phyloP scores from a whole-genome alignment of 2,329 filamentous ascomycete species.

The Blastomyces emzantsi region DNA sequence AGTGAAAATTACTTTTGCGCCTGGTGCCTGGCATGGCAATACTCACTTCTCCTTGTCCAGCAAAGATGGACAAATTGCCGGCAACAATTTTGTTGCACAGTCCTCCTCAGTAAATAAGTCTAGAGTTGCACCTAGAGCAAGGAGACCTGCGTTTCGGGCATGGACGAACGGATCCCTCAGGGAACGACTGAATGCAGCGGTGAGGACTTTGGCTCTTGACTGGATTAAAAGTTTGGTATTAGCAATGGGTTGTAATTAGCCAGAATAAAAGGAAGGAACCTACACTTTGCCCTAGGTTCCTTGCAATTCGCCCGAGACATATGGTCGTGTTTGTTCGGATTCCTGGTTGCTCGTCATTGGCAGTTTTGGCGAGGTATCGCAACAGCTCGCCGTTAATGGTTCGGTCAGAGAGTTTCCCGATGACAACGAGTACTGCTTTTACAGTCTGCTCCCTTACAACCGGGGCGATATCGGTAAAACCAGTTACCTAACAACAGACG shows the following conservation, averaged over 20 bases:
- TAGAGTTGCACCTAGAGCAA: constrained; percentile 74
- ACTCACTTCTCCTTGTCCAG: constrained; percentile 83
- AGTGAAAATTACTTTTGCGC: not conserved
- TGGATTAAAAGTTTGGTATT: constrained; percentile 30
- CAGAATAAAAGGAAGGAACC: constrained; percentile 11
- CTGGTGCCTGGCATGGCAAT: not conserved
- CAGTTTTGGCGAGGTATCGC: constrained; percentile 84
- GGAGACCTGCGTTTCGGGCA: constrained; percentile 76
- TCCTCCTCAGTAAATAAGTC: constrained; percentile 89
- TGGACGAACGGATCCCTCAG: constrained; percentile 92
- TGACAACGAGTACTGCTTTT: constrained; percentile 81
- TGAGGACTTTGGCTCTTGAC: constrained; percentile 78
- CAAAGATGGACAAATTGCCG: constrained; percentile 70
- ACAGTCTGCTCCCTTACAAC: constrained; percentile 92
- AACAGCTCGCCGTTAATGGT: constrained; percentile 89
- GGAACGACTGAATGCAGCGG: constrained; percentile 83
- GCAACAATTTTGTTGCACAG: constrained; percentile 72
- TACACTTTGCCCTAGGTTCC: constrained; percentile 62
- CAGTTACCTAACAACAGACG: constrained; percentile 57
- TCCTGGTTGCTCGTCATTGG: constrained; percentile 94
- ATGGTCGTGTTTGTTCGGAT: constrained; percentile 98
- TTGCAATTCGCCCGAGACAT: constrained; percentile 90
- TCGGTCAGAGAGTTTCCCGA: constrained; percentile 82
- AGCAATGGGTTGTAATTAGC: constrained; percentile 17
- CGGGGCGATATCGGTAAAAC: constrained; percentile 85